Evolutionary conservation across 164 flowering plant genomes (phyloP), one percentile per base, ranked within the genome.

Genomic region (Dillenia turbinata): DNA sequence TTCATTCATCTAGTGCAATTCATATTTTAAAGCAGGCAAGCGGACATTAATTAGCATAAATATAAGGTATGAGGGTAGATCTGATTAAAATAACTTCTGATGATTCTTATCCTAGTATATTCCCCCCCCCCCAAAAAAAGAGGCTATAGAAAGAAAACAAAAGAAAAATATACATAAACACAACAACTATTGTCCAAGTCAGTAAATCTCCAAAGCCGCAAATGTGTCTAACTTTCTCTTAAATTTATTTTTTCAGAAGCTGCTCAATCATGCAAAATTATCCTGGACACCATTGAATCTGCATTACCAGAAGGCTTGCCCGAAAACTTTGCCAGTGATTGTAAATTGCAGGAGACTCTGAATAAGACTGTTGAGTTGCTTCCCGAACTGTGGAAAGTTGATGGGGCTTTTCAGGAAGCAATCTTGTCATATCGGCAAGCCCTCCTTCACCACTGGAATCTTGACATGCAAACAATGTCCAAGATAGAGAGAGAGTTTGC

Each of bases 401-500:
- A 82, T 52, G 84, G 79, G 24, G 57, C 64, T 62, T 79, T 81
- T 51, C 84, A 83, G 11, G 86, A 87, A 73, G 83, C 88, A 53
- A 84, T 91, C 57, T 63, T 75, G 56, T 78, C 97, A 8, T 91
- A 87, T 56, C 68, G 99, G 63, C 71, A 78, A 19, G 96, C 96
- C 44, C 86, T 89, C 44, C 92, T 91, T 13, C 74, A 82, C 64
- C 71, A 66, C 13, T 94, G 99, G 99, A 84, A 83, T 71, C 90
- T 94, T 66, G 92, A 86, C 52, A 47, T 47, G 9, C 86, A 83
- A 76, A 77, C 90, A 24, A 61, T 62, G n/a, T 73, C 90, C 61
- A 91, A 69, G 64, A 77, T 91, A 51, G 84, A 89, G 66, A 91
- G 88, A 61, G 88, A 89, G 65, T 94, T 85, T 70, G 96, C 99